Conservation (phyloP, 257 asterid genomes). For the Capsicum rhomboideum region DNA sequence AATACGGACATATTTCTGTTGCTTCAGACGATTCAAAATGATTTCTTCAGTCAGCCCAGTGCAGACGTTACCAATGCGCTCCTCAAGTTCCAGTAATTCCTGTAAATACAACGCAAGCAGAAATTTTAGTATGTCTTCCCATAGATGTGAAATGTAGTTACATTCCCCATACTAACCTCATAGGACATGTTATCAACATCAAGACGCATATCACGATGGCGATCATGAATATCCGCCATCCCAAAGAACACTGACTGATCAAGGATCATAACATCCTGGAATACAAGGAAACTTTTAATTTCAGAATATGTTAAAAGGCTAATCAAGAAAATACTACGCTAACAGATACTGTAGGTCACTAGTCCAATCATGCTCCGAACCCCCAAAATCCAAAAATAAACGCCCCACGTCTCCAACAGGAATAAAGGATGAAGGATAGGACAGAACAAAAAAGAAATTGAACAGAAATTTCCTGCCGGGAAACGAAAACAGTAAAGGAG, state of each 20-base stretch:
- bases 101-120: neutral
- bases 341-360: neutral
- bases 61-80: conserved; percentile 36
- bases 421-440: too few species aligned
- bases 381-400: too few species aligned
- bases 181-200: conserved; percentile 50
- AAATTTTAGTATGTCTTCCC: neutral
- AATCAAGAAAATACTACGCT: neutral
- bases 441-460: too few species aligned
- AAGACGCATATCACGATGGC: conserved; percentile 47
- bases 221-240: conserved; percentile 31
- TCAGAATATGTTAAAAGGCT: neutral
- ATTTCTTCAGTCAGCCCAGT: conserved; percentile 35
- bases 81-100: conserved; percentile 42
- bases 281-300: neutral
- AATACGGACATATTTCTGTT: conserved; percentile 11
- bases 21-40: conserved; percentile 24
- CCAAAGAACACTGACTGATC: conserved; percentile 36
- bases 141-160: neutral
- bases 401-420: too few species aligned
- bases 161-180: conserved; percentile 15
- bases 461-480: too few species aligned
- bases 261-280: conserved; percentile 38
- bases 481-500: too few species aligned
- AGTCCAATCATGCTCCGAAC: neutral